Base-by-base conservation (phyloP, 2,329 filamentous ascomycete species). In the Fonsecaea pugnacius region DNA sequence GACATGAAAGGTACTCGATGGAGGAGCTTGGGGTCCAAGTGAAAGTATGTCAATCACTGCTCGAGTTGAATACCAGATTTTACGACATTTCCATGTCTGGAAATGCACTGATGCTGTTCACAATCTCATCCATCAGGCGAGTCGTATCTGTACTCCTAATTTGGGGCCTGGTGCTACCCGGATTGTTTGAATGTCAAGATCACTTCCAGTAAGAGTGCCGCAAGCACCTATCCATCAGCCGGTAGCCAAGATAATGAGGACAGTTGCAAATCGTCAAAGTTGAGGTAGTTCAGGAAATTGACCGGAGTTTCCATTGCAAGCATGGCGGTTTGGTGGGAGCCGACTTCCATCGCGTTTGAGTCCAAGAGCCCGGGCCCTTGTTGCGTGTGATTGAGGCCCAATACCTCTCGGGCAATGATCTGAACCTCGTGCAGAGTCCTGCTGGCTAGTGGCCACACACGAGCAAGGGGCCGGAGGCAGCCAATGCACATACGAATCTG, bases 401-500 rank as follows among this genome's bases (percentile, higher is more conserved):
- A 54, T 3, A 74, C 75, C 40, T 75, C 69, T 6, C 72, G 73
- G 3, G 77, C 77, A 55, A 80, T 78, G 0, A 68, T 75, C 62
- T 79, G 78, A 1, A 80, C 74, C 66, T 80, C 78, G 14, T 70
- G 62, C 0, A 80, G 72, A 63, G 77, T 78, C 56, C 71, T 74
- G 0, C 73, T 72, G 4, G 73, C 74, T 35, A 75, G 69, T 0
- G 77, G 73, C 79, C 79, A 80, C 1, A 77, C n/a, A 6, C 73
- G 71, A 1, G 72, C 78, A 52, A 80, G 40, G 3, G 70, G 67
- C 65, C 74, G 76, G 8, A 80, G 71, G 61, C 75, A 80, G 0
- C 78, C 78, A n/a, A 80, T 76, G 4, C 69, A 76, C 71, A 80
- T 73, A 4, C 78, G 75, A 24, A 80, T 78, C 67, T 80, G 78